These are phyloP conservation scores for Osmanthus fragrans DNA, from an alignment of 257 asterid genomes.

Conservation along the genomic window DNA sequence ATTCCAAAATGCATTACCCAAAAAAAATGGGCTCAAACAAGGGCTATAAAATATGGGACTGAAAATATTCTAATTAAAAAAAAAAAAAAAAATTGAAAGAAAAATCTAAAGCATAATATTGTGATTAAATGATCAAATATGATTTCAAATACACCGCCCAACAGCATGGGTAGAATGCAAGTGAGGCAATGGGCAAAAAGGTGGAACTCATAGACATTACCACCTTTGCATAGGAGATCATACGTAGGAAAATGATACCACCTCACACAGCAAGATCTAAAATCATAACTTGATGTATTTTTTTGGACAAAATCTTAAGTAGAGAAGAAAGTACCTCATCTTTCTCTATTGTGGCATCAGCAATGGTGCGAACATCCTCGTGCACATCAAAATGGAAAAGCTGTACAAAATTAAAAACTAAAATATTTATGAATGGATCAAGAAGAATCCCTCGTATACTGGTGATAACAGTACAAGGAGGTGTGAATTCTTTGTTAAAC, in stretches of 20 bases:
- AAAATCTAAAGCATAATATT: background rate
- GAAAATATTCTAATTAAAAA: no score
- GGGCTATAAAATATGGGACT: background rate
- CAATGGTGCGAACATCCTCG: slow-evolving; percentile 96
- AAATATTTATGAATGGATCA: background rate
- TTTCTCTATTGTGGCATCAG: slow-evolving; percentile 94
- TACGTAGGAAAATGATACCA: slow-evolving; percentile 1
- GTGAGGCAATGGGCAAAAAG: background rate
- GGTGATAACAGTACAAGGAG: background rate
- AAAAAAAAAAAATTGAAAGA: background rate
- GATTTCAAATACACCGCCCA: background rate
- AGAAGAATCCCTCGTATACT: background rate
- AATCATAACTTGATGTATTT: slow-evolving; percentile 3
- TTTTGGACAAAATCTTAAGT: slow-evolving; percentile 4
- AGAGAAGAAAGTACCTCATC: slow-evolving; percentile 71
- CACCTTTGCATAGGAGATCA: background rate
- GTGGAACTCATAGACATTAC: background rate
- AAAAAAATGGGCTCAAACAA: no score
- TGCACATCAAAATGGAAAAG: slow-evolving; percentile 99
- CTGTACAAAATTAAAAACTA: slow-evolving; percentile 36
- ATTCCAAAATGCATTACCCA: no score
- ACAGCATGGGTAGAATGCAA: background rate
- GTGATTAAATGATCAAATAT: background rate
- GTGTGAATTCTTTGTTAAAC: background rate
- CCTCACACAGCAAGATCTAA: background rate